Base-by-base conservation (phyloP, 2,329 filamentous ascomycete species). In the Aspergillus sp. region DNA sequence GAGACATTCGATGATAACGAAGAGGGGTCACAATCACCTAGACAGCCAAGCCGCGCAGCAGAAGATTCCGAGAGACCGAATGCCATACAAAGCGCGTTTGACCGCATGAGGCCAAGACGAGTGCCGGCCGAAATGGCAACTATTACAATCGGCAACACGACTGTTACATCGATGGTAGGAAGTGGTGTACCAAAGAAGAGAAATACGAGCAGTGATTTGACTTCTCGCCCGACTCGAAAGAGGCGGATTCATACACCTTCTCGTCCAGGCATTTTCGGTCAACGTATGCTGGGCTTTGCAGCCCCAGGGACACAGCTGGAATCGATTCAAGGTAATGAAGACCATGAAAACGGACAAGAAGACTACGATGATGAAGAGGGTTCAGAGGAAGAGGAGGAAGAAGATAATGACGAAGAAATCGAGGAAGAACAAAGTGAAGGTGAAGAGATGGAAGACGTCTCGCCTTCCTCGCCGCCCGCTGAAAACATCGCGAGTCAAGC, bases 121-220 rank as follows among this genome's bases (percentile, higher is more conserved):
- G 79, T 84, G 2, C 83, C 85, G 1, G 78, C 83, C 30, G 88
- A 91, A 68, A 79, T 89, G 55, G 90, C 91, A 22, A 91, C 89
- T 2, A 91, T 94, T 52, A 93, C 89, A 0, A 86, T 94, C 57
- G 91, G 90, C 1, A 83, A 88, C 64, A 84, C 83, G 50, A 91
- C 88, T 0, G 83, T 87, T 5, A 89, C 86, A 0, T 88, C 87
- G 22, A 83, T 87, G 34, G 83, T 92, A 66, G 89, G 89, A 1
- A 84, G 81, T 54, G 80, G 84, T 54, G 71, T 81, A 4, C 71
- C 75, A 28, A 72, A 66, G 28, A 80, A 76, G 63, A 70, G 73
- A 58, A 70, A 72, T 31, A 71, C 72, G 31, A 66, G 70, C 49
- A 61, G 68, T 25, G 66, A 65, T 28, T 63, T 68, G n/a, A 53